Conservation (phyloP, 2,329 filamentous ascomycete species). For the Polychaeton citri region DNA sequence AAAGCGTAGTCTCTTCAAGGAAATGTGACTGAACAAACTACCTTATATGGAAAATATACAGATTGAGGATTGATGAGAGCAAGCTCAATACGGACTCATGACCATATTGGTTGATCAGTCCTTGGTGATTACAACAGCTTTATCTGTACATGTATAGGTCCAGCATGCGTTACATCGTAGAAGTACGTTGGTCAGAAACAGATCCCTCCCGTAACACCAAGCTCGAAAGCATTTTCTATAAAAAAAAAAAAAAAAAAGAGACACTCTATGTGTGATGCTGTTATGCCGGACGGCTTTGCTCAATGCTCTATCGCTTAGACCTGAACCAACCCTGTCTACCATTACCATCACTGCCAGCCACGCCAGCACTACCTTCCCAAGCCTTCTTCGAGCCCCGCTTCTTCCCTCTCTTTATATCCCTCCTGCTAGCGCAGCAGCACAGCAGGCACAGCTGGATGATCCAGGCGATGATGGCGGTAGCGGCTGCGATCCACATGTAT, state of each 20-base stretch:
- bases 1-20: too few relatives aligned
- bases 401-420: constrained; percentile 38
- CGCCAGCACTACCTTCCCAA: constrained; percentile 8
- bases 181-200: background rate
- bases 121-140: too few relatives aligned
- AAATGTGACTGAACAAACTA: too few relatives aligned
- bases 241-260: background rate
- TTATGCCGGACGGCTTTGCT: too few relatives aligned
- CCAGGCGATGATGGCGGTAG: constrained; percentile 54
- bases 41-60: too few relatives aligned
- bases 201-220: background rate
- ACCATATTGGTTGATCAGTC: too few relatives aligned
- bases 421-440: constrained; percentile 55
- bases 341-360: background rate
- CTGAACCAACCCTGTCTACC: background rate
- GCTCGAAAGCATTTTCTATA: background rate
- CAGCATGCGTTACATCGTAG: too few relatives aligned
- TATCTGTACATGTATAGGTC: too few relatives aligned
- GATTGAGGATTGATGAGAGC: too few relatives aligned
- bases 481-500: constrained; percentile 78
- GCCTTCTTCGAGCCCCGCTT: constrained; percentile 26
- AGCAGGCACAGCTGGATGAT: constrained; percentile 59
- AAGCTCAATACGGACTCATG: too few relatives aligned
- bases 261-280: too few relatives aligned
- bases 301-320: background rate